Percentiles rank a stretch among this genome's conserved stretches.
These are phyloP conservation scores for Cystobasidium slooffiae DNA, from an alignment of 1,284 basidiomycete species.

Conservation along the genomic window DNA sequence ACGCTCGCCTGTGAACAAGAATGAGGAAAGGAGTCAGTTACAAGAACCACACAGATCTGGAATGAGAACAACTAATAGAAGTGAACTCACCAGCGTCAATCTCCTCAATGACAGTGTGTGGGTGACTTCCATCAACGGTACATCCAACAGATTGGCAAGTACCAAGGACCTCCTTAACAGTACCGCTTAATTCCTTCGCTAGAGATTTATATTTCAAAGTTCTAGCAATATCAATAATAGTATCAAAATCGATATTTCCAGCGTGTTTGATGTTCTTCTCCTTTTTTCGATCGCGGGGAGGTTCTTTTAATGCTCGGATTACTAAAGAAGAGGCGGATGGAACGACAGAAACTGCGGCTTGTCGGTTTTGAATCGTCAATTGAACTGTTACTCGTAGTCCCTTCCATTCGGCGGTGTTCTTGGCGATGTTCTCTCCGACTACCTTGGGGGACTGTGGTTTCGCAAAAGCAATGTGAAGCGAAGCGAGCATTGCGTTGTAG, in stretches of 20 bases:
- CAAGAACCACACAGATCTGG: not conserved
- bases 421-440: conserved; percentile 99
- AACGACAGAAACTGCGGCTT: conserved; percentile 95
- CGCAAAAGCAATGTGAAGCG: not conserved
- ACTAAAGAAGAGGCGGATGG: conserved; percentile 97
- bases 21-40: not conserved
- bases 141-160: conserved; percentile 85
- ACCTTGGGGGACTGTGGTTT: conserved; percentile 95
- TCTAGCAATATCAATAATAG: conserved; percentile 93
- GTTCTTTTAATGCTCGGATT: conserved; percentile 99
- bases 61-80: not conserved
- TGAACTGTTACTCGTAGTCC: conserved; percentile 99
- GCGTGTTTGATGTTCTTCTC: conserved; percentile 99
- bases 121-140: conserved; percentile 90
- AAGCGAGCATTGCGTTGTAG: not conserved
- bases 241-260: conserved; percentile 93
- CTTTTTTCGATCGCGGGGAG: conserved; percentile 99
- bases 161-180: conserved; percentile 64
- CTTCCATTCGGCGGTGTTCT: conserved; percentile 98
- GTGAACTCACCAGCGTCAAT: conserved; percentile 86
- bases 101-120: conserved; percentile 94
- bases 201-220: conserved; percentile 96
- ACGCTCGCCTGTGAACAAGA: conserved; percentile 29
- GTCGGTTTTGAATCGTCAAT: conserved; percentile 99
- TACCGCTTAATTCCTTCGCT: conserved; percentile 85